Base-by-base conservation (phyloP, 768 basidiomycete species). In the Agaricus blazei region DNA sequence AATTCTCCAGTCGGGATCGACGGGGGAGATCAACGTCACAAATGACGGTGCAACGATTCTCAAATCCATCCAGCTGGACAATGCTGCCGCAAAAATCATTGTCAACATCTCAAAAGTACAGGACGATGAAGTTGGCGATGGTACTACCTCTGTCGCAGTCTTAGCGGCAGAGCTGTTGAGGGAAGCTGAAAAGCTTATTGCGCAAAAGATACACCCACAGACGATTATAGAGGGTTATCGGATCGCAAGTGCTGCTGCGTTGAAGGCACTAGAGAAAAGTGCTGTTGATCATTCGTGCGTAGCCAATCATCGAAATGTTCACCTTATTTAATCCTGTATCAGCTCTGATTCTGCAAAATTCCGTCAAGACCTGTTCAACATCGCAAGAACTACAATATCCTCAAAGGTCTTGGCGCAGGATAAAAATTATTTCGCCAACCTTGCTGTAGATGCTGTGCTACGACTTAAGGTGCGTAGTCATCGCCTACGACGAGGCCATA, bases 31-130 rank as follows among this genome's bases (percentile, higher is more conserved):
- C 64, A 97, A 87, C 60, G 96, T 99, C 48, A 99, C 97, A 9
- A 99, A 99, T 71, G 97, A 99, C 69, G 97, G 97, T 3, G 97
- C 97, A 3, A 98, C 97, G 46, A 99, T 98, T 64, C 82, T 99
- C 56, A 98, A 98, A 70, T 87, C 91, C 47, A 98, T 99, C 64
- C 89, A 93, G 64, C 85, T 99, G 60, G 97, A 99, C 72, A 98
- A 99, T 68, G 92, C 97, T 4, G 96, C 96, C 2, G 97, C 97
- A 40, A 99, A 99, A 78, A 98, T 99, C 69, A 81, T 99, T 52
- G 97, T 99, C 64, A 98, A 99, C 72, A 98, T 99, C 71, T 96
- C 94, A 1, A 99, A 99, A 68, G 96, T 98, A n/a, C 97, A 98
- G 73, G 97, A 99, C 68, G 97, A 99, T 67, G 97, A 99, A 70